Evolutionary conservation across 2,329 filamentous ascomycete genomes (phyloP).

Genomic region (Aspergillus sp.): DNA sequence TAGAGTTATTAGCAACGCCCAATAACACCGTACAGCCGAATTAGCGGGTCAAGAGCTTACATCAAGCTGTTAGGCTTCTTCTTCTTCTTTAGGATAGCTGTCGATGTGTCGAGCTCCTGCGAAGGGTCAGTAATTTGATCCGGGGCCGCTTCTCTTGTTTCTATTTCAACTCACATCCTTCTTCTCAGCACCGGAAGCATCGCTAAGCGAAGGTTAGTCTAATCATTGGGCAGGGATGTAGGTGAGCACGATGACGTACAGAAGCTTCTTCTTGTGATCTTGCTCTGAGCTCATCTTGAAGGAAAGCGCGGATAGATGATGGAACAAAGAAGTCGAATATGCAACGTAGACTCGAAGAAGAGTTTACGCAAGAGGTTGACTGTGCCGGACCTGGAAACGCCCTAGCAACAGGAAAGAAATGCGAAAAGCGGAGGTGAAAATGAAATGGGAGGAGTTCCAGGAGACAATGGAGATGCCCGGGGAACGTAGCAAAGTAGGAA

Average conservation of each 20-base stretch:
- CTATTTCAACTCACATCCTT: slow-evolving; percentile 63
- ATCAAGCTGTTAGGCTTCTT: slow-evolving; percentile 99
- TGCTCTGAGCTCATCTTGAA: slow-evolving; percentile 71
- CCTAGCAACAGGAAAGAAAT: slow-evolving; percentile 17
- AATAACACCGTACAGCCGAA: slow-evolving; percentile 3
- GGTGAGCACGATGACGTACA: slow-evolving; percentile 56
- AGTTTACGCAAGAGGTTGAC: slow-evolving; percentile 19
- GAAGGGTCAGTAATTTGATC: slow-evolving; percentile 19
- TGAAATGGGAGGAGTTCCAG: slow-evolving; percentile 9
- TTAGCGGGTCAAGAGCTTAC: slow-evolving; percentile 53
- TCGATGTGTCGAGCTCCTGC: slow-evolving; percentile 86
- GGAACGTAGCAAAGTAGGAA: slow-evolving; percentile 10
- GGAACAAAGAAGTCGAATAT: slow-evolving; percentile 28
- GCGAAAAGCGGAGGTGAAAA: slow-evolving; percentile 11
- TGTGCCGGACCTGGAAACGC: slow-evolving; percentile 16
- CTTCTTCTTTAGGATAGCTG: slow-evolving; percentile 99
- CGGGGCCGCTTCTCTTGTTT: slow-evolving; percentile 45
- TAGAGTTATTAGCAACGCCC: slow-evolving; percentile 23
- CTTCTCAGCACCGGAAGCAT: slow-evolving; percentile 83
- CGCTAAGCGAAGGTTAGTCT: slow-evolving; percentile 59
- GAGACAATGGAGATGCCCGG: slow-evolving; percentile 17
- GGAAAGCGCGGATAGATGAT: slow-evolving; percentile 14
- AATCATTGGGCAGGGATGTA: slow-evolving; percentile 14
- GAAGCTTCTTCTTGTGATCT: slow-evolving; percentile 76
- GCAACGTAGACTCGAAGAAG: slow-evolving; percentile 22